Evolutionary conservation across 345 rosid species (phyloP).

Genomic region (Moringa oleifera): DNA sequence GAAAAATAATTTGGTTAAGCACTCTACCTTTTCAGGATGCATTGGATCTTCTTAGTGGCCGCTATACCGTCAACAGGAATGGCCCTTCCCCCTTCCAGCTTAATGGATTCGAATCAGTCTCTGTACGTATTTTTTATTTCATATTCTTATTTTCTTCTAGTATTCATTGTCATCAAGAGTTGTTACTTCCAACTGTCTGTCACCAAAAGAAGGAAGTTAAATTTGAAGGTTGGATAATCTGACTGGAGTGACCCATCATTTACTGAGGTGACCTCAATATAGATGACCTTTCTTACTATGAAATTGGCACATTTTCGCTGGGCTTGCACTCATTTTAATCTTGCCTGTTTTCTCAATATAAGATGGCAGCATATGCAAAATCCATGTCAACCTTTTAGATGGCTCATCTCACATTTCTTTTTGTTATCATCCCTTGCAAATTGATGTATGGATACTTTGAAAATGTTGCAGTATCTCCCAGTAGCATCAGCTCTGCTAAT

Average conservation of each 20-base stretch:
- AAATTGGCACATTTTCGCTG: too few relatives aligned
- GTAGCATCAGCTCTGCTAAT: constrained; percentile 84
- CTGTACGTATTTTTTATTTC: constrained; percentile 43
- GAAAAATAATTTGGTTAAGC: too few relatives aligned
- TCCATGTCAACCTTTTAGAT: not conserved
- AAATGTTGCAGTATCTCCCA: constrained; percentile 76
- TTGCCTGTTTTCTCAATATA: not conserved
- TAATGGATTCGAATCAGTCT: constrained; percentile 55
- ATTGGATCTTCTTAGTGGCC: constrained; percentile 90
- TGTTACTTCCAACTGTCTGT: not conserved
- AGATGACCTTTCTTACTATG: not conserved
- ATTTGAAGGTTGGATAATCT: not conserved
- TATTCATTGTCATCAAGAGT: too few relatives aligned
- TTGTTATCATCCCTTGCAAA: not conserved
- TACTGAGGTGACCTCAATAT: not conserved
- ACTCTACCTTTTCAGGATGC: constrained; percentile 73
- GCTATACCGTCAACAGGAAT: constrained; percentile 53
- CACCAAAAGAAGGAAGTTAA: not conserved
- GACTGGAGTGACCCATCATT: not conserved
- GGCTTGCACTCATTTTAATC: not conserved
- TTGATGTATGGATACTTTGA: constrained; percentile 1
- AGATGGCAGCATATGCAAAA: too few relatives aligned
- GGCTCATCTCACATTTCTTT: not conserved
- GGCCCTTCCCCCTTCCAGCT: constrained; percentile 75
- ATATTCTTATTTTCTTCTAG: not conserved